Evolutionary conservation across 192 early-diverging fungal genomes (phyloP).

Genomic region (Coemansia sp.): DNA sequence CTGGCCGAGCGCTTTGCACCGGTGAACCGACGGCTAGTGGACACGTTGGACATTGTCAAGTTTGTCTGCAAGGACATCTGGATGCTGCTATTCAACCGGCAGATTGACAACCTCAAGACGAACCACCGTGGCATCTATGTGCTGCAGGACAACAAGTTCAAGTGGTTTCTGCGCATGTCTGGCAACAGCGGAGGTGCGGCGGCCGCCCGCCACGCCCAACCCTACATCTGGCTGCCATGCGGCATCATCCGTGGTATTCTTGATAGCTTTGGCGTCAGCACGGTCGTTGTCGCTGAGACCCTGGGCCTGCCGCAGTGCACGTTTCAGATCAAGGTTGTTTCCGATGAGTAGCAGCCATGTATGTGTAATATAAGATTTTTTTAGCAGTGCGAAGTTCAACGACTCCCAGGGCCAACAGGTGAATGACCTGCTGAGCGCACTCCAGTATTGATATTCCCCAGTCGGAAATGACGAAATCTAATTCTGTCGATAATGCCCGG

Average conservation of each 20-base stretch:
- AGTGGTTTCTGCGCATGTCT: slow-evolving; percentile 93
- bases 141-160: slow-evolving; percentile 95
- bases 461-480: too few species aligned
- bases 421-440: too few species aligned
- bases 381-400: too few species aligned
- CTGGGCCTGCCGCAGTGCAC: slow-evolving; percentile 77
- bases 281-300: slow-evolving; percentile 86
- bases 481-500: too few species aligned
- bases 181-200: slow-evolving; percentile 72
- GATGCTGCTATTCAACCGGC: slow-evolving; percentile 92
- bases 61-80: slow-evolving; percentile 99
- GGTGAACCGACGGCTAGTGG: slow-evolving; percentile 81
- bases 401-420: too few species aligned
- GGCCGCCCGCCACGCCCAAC: slow-evolving; percentile 70
- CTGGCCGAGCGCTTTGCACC: slow-evolving; percentile 86
- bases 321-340: slow-evolving; percentile 48
- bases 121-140: slow-evolving; percentile 98
- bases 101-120: slow-evolving; percentile 98
- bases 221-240: slow-evolving; percentile 96
- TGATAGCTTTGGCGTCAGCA: slow-evolving; percentile 80
- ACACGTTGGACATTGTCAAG: slow-evolving; percentile 96
- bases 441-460: too few species aligned
- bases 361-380: too few species aligned
- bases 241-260: slow-evolving; percentile 93
- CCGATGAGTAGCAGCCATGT: slow-evolving; percentile 31